phyloP scores from a whole-genome alignment of 1,139 yeast species.

The Kazachstania sp. region DNA sequence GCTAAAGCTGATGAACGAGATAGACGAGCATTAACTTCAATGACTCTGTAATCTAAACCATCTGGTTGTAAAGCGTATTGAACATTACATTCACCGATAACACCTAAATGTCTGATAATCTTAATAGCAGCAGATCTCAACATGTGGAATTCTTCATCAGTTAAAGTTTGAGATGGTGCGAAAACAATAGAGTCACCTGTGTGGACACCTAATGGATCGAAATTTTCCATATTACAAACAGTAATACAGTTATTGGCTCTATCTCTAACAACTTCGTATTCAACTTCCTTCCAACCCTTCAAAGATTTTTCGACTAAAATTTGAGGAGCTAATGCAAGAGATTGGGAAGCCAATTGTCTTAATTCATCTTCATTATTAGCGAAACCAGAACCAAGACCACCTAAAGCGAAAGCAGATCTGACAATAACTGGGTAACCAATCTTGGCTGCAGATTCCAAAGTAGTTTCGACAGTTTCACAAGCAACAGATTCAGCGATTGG shows the following conservation, averaged over 20 bases:
- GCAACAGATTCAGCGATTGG: constrained; percentile 97
- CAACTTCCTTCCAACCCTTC: constrained; percentile 99
- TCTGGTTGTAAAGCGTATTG: constrained; percentile 96
- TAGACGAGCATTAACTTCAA: constrained; percentile 94
- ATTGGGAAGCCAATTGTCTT: constrained; percentile 78
- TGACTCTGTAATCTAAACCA: constrained; percentile 90
- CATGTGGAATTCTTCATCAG: constrained; percentile 97
- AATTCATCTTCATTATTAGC: constrained; percentile 78
- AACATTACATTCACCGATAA: constrained; percentile 98
- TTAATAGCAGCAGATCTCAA: constrained; percentile 95
- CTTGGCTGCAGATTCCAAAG: constrained; percentile 72
- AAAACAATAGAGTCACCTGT: constrained; percentile 99
- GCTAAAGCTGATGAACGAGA: constrained; percentile 97
- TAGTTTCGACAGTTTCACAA: constrained; percentile 87
- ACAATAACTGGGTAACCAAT: constrained; percentile 96
- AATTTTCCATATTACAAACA: constrained; percentile 98
- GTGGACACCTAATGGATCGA: constrained; percentile 96
- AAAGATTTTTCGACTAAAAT: constrained; percentile 91
- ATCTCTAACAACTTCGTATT: constrained; percentile 97
- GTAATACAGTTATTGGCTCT: constrained; percentile 95
- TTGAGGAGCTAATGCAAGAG: constrained; percentile 86
- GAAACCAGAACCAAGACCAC: constrained; percentile 97
- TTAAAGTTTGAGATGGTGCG: constrained; percentile 95
- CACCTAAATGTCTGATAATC: constrained; percentile 95
- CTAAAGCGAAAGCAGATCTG: constrained; percentile 94